Base-by-base conservation (phyloP, 2,329 filamentous ascomycete genomes). In the Colletotrichum sp. region DNA sequence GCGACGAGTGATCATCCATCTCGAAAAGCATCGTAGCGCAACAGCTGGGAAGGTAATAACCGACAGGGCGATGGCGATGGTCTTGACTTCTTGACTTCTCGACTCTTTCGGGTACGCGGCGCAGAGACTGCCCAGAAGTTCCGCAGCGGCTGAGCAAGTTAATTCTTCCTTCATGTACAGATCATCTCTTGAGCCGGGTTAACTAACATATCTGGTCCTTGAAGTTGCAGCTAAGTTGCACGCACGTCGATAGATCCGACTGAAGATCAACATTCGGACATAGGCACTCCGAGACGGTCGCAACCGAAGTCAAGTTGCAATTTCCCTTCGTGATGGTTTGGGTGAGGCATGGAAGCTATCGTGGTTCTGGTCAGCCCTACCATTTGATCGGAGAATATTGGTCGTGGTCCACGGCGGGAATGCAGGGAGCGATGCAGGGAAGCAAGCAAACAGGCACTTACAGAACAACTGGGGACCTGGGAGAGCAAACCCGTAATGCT, bases 61-160 rank as follows among this genome's bases (percentile, higher is more conserved):
- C 13, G 77, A 71, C 13, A 78, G 73, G 30, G 24, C 55, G 66
- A 82, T 80, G 18, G 81, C 81, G 36, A 82, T 80, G 21, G 80
- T 80, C 69, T 75, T 79, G 26, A 80, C 78, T n/a, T 79, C 76
- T 2, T 49, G 49, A 16, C 75, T 74, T 18, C 78, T 71, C 3
- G 78, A 80, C 15, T 79, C 75, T 28, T 78, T 78, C 4, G 79
- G 78, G 15, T 78, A 79, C 8, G 69, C 68, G 62, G 72, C 78
- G 49, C 79, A 80, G 18, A 80, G 73, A 6, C 30, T 62, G 12
- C 60, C 71, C 60, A 67, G 52, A 55, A 76, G 60, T 28, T 64
- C 18, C 9, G 57, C 66, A 13, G 75, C 30, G 24, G 65, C 75
- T 76, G 21, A 15, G 28, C 36, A n/a, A 26, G 12, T 44, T 9